phyloP scores from a whole-genome alignment of 495 filamentous ascomycete genomes.

The Darksidea phi region DNA sequence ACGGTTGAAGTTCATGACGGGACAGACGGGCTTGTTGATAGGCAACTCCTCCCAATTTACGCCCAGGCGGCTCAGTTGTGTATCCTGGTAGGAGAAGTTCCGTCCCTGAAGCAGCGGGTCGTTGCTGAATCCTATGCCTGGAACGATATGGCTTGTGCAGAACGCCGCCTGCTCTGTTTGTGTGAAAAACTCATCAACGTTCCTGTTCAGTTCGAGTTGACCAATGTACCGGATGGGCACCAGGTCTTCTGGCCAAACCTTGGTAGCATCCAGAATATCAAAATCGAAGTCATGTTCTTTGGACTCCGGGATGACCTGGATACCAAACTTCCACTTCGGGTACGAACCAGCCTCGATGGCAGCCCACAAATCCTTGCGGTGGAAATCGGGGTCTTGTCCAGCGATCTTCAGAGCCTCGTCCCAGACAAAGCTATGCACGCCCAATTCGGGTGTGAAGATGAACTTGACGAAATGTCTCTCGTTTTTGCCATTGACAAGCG shows the following conservation, averaged over 20 bases:
- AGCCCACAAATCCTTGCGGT: constrained; percentile 76
- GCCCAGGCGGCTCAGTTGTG: constrained; percentile 78
- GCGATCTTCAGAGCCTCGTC: constrained; percentile 81
- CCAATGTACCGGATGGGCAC: constrained; percentile 79
- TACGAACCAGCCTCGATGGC: constrained; percentile 74
- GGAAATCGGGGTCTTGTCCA: constrained; percentile 85
- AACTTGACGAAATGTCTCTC: constrained; percentile 82
- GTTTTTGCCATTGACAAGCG: constrained; percentile 67
- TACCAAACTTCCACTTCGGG: constrained; percentile 81
- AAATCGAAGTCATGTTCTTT: constrained; percentile 82
- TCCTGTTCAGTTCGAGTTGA: constrained; percentile 77
- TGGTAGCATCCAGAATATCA: constrained; percentile 88
- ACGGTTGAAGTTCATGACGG: constrained; percentile 77
- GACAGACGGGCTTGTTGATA: constrained; percentile 76
- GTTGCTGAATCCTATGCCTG: constrained; percentile 83
- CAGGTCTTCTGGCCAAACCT: constrained; percentile 84
- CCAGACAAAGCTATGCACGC: constrained; percentile 83
- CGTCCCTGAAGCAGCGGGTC: constrained; percentile 81
- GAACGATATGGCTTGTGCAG: constrained; percentile 81
- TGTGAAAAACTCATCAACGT: constrained; percentile 81
- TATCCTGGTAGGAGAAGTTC: constrained; percentile 87
- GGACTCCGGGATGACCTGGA: constrained; percentile 71
- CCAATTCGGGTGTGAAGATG: constrained; percentile 71
- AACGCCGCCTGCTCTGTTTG: constrained; percentile 85
- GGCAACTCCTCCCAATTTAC: constrained; percentile 85